phyloP scores from a whole-genome alignment of 73 alveolate genomes.

The Paramecium caudatum region DNA sequence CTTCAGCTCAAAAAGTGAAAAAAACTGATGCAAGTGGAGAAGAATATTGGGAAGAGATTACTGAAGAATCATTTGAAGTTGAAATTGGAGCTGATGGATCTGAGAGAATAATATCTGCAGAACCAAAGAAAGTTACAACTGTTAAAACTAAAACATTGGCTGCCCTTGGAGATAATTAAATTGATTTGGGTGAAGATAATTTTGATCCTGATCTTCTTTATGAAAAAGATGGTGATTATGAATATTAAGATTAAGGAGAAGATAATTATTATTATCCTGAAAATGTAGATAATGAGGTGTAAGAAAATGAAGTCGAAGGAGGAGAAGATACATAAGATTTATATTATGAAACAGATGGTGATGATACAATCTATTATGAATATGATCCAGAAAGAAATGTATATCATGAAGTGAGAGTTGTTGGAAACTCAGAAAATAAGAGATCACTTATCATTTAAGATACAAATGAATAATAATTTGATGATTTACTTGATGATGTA shows the following conservation, averaged over 20 bases:
- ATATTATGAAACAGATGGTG: slow-evolving; percentile 8
- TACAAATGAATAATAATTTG: slow-evolving; percentile 39
- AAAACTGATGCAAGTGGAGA: slow-evolving; percentile 36
- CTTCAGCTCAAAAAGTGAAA: neutral
- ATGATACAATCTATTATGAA: neutral
- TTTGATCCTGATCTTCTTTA: neutral
- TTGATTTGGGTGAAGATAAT: neutral
- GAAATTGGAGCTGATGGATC: neutral
- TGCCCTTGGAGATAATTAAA: neutral
- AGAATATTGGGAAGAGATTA: slow-evolving; percentile 24
- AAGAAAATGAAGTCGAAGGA: neutral
- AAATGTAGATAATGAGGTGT: too few species aligned
- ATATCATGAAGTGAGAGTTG: neutral
- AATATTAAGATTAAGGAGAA: neutral
- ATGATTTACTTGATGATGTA: slow-evolving; percentile 3
- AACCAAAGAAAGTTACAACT: too few species aligned
- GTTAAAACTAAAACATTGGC: too few species aligned
- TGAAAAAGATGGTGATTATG: slow-evolving; percentile 3
- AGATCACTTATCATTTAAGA: neutral
- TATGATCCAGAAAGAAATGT: slow-evolving; percentile 1
- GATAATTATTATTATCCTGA: too few species aligned
- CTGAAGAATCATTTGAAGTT: neutral
- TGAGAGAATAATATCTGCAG: neutral
- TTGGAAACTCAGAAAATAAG: neutral
- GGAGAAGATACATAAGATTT: neutral